Conservation (phyloP, 2,329 filamentous ascomycete genomes). For the Aspergillus sclerotialis region DNA sequence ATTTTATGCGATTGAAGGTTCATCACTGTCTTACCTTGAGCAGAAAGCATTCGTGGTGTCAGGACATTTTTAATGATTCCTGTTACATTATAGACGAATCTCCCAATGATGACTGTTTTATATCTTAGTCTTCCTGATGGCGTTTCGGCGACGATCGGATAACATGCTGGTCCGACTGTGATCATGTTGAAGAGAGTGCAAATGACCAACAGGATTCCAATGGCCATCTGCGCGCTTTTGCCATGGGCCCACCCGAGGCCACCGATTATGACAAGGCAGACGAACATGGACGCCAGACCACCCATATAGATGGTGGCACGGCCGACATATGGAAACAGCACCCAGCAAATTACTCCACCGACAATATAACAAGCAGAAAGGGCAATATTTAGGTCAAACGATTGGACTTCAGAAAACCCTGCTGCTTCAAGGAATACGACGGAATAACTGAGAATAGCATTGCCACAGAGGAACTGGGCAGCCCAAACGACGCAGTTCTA, state of each 20-base stretch:
- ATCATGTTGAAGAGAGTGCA: conserved; percentile 50
- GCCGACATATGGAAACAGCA: conserved; percentile 35
- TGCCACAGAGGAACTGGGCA: conserved; percentile 33
- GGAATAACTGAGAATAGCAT: conserved; percentile 30
- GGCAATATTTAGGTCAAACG: conserved; percentile 36
- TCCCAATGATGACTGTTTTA: conserved; percentile 36
- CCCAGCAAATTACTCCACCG: conserved; percentile 35
- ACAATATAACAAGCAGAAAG: conserved; percentile 36
- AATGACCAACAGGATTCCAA: conserved; percentile 41
- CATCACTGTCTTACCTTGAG: conserved; percentile 16
- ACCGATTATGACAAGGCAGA: conserved; percentile 29
- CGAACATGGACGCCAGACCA: conserved; percentile 34
- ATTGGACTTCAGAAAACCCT: conserved; percentile 28
- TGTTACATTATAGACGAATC: conserved; percentile 43
- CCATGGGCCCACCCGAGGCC: conserved; percentile 17
- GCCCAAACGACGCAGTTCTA: conserved; percentile 35
- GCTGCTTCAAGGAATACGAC: conserved; percentile 35
- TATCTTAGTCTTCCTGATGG: conserved; percentile 49
- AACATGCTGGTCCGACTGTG: conserved; percentile 48
- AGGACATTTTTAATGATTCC: conserved; percentile 38
- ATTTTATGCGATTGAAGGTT: too few relatives aligned
- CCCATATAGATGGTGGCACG: conserved; percentile 36
- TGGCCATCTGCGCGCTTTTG: conserved; percentile 19
- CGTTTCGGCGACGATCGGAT: conserved; percentile 47
- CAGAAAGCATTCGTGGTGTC: conserved; percentile 21